These are phyloP conservation scores for Exsudoporus frostii DNA, from an alignment of 768 basidiomycete genomes.

Conservation along the genomic window DNA sequence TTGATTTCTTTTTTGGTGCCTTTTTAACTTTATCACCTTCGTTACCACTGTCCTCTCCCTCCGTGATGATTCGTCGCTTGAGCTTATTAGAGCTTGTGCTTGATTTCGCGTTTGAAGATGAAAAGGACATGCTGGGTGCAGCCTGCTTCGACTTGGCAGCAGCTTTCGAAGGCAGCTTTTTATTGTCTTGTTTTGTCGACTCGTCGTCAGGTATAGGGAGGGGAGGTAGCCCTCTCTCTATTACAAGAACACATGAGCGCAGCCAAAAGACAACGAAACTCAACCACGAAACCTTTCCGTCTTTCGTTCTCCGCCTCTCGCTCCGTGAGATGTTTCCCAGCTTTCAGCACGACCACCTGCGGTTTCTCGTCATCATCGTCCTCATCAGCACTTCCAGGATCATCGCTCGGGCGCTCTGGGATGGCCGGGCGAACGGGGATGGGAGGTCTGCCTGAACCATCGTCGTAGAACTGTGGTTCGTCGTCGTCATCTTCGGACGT, in stretches of 20 bases:
- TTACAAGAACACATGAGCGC: conserved; percentile 1
- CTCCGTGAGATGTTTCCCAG: conserved; percentile 82
- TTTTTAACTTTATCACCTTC: conserved; percentile 22
- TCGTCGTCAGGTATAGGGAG: conserved; percentile 40
- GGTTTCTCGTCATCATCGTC: conserved; percentile 77
- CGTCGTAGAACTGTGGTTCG: conserved; percentile 56
- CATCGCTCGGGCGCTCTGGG: conserved; percentile 61
- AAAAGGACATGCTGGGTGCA: conserved; percentile 36
- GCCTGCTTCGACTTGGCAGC: conserved; percentile 23
- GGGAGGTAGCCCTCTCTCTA: conserved; percentile 62
- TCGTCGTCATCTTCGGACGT: conserved; percentile 45
- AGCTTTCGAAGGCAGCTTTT: conserved; percentile 16
- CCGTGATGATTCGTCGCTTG: conserved; percentile 37
- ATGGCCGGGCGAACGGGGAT: conserved; percentile 73
- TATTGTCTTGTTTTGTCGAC: conserved; percentile 28
- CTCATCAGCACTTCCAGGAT: conserved; percentile 73
- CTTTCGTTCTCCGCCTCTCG: conserved; percentile 75
- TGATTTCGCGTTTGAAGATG: conserved; percentile 31
- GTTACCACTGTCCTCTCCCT: conserved; percentile 29
- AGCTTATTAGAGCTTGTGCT: conserved; percentile 25
- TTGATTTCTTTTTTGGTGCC: conserved; percentile 52
- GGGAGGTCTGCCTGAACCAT: conserved; percentile 67
- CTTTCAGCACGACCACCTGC: conserved; percentile 83
- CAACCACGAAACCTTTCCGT: conserved; percentile 55
- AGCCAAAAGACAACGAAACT: background rate